These are phyloP conservation scores for Hansenula sp. DNA, from an alignment of 1,139 yeast species.

Conservation along the genomic window DNA sequence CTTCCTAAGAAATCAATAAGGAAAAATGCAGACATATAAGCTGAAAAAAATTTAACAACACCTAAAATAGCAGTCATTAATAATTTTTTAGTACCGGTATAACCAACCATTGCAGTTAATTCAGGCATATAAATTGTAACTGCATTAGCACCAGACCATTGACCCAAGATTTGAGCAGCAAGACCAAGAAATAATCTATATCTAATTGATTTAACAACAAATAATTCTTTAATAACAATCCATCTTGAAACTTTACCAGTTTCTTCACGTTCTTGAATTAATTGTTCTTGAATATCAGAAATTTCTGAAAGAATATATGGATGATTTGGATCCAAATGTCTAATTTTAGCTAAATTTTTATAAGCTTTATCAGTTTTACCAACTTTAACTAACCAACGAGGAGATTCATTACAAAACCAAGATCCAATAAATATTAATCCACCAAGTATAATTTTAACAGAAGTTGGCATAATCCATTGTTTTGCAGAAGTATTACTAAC, in stretches of 20 bases:
- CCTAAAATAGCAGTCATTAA: constrained; percentile 55
- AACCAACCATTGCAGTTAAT: constrained; percentile 46
- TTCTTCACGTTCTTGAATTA: constrained; percentile 36
- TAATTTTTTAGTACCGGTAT: constrained; percentile 35
- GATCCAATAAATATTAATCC: constrained; percentile 32
- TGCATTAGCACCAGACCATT: constrained; percentile 62
- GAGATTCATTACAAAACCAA: constrained; percentile 37
- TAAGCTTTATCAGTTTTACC: constrained; percentile 31
- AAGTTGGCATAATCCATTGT: constrained; percentile 33
- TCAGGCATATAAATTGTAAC: constrained; percentile 53
- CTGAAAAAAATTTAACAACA: constrained; percentile 39
- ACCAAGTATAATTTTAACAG: constrained; percentile 33
- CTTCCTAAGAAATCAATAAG: constrained; percentile 45
- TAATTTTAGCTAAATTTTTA: constrained; percentile 28
- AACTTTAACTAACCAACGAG: constrained; percentile 34
- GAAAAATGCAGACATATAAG: constrained; percentile 40
- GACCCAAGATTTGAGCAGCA: constrained; percentile 49
- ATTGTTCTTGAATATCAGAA: constrained; percentile 48
- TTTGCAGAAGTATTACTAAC: constrained; percentile 21
- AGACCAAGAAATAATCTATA: constrained; percentile 44
- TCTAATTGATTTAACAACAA: constrained; percentile 37
- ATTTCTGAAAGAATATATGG: constrained; percentile 50
- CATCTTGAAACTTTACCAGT: constrained; percentile 26
- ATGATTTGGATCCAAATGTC: constrained; percentile 46
- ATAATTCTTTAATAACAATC: constrained; percentile 30